Percentiles rank a stretch among this genome's conserved stretches.
phyloP scores from a whole-genome alignment of 148 eudicot genomes.

The Spergularia bocconei region DNA sequence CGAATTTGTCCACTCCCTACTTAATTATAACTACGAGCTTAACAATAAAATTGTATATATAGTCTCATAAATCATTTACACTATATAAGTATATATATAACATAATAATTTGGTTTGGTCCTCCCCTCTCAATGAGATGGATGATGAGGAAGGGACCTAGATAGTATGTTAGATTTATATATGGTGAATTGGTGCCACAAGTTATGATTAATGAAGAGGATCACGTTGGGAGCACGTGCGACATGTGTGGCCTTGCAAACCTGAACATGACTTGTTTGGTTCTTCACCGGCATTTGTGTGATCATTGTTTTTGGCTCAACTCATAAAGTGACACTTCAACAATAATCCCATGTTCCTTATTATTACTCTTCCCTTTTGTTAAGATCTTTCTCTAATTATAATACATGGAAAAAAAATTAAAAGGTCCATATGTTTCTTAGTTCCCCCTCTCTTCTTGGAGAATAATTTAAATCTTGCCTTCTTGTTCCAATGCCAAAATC shows the following conservation, averaged over 20 bases:
- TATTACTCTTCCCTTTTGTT: no score
- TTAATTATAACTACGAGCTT: no score
- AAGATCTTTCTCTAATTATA: no score
- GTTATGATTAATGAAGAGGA: conserved; percentile 6
- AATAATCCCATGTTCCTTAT: background rate
- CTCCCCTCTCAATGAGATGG: no score
- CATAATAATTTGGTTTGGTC: no score
- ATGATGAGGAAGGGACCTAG: background rate
- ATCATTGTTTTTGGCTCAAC: conserved; percentile 2
- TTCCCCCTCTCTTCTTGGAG: background rate
- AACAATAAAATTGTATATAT: no score
- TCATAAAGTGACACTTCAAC: conserved; percentile 5
- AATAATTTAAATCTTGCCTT: no score
- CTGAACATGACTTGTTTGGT: conserved; percentile 32
- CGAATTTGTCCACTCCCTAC: no score
- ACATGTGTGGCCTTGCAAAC: conserved; percentile 26
- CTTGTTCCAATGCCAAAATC: no score
- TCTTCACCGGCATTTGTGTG: conserved; percentile 11
- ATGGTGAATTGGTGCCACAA: background rate
- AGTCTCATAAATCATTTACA: no score
- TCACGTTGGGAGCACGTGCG: conserved; percentile 34
- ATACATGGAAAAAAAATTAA: background rate
- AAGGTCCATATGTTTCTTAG: background rate
- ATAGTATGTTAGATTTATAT: background rate
- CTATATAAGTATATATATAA: no score